A percentile compares a stretch with the other conserved stretches of the same genome.
Conservation (phyloP, 345 rosid genomes). For the Conringia planisiliqua region DNA sequence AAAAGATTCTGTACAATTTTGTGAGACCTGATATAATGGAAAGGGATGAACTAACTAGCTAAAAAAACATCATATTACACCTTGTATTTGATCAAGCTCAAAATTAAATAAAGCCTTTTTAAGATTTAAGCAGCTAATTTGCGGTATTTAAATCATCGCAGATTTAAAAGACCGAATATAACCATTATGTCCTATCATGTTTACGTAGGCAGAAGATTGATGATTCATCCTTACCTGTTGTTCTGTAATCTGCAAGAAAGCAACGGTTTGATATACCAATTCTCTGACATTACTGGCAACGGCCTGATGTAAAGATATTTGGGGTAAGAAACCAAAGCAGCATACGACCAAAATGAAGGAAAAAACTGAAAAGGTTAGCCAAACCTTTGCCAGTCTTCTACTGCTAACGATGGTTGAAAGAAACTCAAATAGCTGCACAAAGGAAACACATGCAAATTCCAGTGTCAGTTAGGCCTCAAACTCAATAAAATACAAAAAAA, state of each 20-base stretch:
- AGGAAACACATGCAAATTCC: constrained; percentile 26
- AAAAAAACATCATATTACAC: neutral
- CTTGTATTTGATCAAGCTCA: neutral
- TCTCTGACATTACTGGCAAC: constrained; percentile 53
- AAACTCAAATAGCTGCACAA: constrained; percentile 80
- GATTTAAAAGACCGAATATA: neutral
- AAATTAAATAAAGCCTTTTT: neutral
- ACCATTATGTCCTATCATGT: constrained; percentile 11
- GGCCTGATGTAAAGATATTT: constrained; percentile 43
- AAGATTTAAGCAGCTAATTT: neutral
- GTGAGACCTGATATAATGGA: neutral
- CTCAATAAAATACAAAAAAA: neutral
- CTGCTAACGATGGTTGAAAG: constrained; percentile 76
- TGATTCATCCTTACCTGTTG: constrained; percentile 55
- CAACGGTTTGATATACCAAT: constrained; percentile 71
- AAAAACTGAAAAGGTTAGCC: constrained; percentile 16
- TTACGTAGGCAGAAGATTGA: constrained; percentile 18
- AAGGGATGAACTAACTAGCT: constrained; percentile 5
- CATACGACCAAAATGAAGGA: constrained; percentile 5
- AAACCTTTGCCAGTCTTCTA: constrained; percentile 66
- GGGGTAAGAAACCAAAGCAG: constrained; percentile 4
- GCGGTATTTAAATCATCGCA: neutral
- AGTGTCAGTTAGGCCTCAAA: constrained; percentile 19
- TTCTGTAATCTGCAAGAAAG: constrained; percentile 88
- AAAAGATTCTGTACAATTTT: neutral